These are phyloP conservation scores for Ilex paraguariensis DNA, from an alignment of 305 asterid genomes.

Conservation along the genomic window DNA sequence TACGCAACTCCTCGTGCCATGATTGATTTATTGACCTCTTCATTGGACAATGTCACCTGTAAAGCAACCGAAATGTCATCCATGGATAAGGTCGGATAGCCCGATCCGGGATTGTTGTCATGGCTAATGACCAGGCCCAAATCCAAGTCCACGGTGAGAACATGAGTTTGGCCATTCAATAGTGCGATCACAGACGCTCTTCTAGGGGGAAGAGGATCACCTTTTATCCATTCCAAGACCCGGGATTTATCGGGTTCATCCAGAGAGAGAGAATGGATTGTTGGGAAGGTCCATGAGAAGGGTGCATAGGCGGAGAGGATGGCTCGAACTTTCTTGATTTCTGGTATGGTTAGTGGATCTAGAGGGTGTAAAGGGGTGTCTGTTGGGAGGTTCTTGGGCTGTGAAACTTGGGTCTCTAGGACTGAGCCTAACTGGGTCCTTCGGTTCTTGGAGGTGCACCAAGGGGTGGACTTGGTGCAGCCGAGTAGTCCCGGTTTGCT, in stretches of 20 bases:
- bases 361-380: conserved; percentile 42
- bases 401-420: not conserved
- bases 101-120: conserved; percentile 34
- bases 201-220: conserved; percentile 41
- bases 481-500: not conserved
- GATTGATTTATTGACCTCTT: conserved; percentile 48
- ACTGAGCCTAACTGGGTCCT: conserved; percentile 6
- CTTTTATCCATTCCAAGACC: conserved; percentile 45
- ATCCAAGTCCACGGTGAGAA: conserved; percentile 51
- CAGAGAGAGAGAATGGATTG: conserved; percentile 55
- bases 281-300: conserved; percentile 12
- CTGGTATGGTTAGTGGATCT: conserved; percentile 58
- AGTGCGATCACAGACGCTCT: conserved; percentile 52
- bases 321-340: conserved; percentile 39
- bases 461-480: not conserved
- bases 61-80: conserved; percentile 41
- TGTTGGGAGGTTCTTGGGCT: not conserved
- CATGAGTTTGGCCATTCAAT: conserved; percentile 39
- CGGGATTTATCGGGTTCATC: conserved; percentile 57
- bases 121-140: conserved; percentile 37
- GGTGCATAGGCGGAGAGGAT: conserved; percentile 30
- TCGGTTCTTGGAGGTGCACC: not conserved
- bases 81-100: conserved; percentile 45
- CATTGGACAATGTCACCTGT: conserved; percentile 31
- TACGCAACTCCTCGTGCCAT: conserved; percentile 46